These are phyloP conservation scores for Sphaerulina musiva DNA, from an alignment of 2,329 filamentous ascomycete genomes.

Conservation along the genomic window DNA sequence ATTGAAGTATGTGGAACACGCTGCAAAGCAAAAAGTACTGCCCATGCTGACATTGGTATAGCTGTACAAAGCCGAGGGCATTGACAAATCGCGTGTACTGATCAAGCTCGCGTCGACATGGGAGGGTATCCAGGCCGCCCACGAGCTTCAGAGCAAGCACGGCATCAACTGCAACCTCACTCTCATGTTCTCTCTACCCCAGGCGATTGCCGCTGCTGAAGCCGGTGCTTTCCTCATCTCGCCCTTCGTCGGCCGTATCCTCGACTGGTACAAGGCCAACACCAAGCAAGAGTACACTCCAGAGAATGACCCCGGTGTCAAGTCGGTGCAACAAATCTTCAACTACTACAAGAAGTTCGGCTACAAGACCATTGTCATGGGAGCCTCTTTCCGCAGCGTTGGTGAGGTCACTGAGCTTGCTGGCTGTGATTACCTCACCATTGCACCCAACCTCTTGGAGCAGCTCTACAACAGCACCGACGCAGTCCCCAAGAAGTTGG, in stretches of 20 bases:
- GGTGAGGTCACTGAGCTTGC: conserved; percentile 98
- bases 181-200: conserved; percentile 92
- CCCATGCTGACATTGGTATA: conserved; percentile 38
- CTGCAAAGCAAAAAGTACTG: not conserved
- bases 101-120: conserved; percentile 99
- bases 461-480: conserved; percentile 80
- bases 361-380: conserved; percentile 99
- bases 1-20: conserved; percentile 64
- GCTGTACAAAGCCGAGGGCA: conserved; percentile 90
- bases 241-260: conserved; percentile 96
- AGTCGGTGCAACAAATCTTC: conserved; percentile 88
- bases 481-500: conserved; percentile 85
- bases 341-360: conserved; percentile 99
- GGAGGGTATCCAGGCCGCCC: conserved; percentile 98
- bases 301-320: conserved; percentile 90
- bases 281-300: conserved; percentile 89
- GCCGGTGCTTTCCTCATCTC: conserved; percentile 96
- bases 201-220: conserved; percentile 94
- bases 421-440: conserved; percentile 97
- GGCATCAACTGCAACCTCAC: conserved; percentile 98
- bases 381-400: conserved; percentile 90
- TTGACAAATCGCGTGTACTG: conserved; percentile 86
- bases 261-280: conserved; percentile 98
- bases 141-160: conserved; percentile 93
- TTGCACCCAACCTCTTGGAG: conserved; percentile 91